These are phyloP conservation scores for Priceomyces haplophilus DNA, from an alignment of 805 yeast species.

Conservation along the genomic window DNA sequence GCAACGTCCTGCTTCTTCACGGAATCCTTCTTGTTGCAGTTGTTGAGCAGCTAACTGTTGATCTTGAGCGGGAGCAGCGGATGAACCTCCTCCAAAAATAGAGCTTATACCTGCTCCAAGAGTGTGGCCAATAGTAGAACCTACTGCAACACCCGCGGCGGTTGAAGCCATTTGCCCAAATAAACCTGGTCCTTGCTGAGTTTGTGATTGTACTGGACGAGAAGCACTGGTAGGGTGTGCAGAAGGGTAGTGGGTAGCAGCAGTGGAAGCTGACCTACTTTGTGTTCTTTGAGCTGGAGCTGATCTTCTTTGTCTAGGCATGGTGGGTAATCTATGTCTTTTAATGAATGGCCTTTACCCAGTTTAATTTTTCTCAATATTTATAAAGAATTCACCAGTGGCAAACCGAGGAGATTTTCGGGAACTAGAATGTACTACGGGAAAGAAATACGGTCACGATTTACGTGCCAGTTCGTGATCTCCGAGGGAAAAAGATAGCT, in stretches of 20 bases:
- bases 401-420: constrained; percentile 4
- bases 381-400: constrained; percentile 3
- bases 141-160: constrained; percentile 99
- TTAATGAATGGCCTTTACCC: neutral
- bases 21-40: constrained; percentile 29
- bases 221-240: constrained; percentile 47
- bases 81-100: constrained; percentile 78
- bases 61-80: constrained; percentile 50
- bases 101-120: constrained; percentile 91
- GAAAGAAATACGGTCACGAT: neutral
- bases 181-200: constrained; percentile 70
- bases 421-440: constrained; percentile 1
- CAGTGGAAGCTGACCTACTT: constrained; percentile 71
- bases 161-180: constrained; percentile 98
- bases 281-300: constrained; percentile 49
- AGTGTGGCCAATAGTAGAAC: constrained; percentile 96
- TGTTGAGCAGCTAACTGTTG: constrained; percentile 41
- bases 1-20: constrained; percentile 58
- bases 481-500: no score
- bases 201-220: constrained; percentile 40
- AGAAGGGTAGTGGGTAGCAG: constrained; percentile 48
- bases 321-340: constrained; percentile 11
- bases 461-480: neutral
- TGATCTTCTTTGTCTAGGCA: constrained; percentile 56
- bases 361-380: neutral